Conservation (phyloP, 306 rosid genomes). For the Prunus mume region DNA sequence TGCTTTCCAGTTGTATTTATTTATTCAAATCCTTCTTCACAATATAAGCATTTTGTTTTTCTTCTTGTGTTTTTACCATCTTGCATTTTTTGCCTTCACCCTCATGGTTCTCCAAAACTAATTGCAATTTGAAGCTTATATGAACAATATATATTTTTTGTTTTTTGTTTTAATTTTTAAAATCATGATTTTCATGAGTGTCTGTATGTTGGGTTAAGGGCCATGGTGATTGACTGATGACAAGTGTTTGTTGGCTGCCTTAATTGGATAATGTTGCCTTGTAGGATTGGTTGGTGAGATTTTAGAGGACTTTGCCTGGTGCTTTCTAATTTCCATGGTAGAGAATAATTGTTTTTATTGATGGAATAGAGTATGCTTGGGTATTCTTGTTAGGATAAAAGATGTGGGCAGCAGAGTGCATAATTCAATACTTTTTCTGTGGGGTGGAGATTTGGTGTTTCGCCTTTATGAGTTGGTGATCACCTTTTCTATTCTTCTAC, state of each 20-base stretch:
- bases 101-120: neutral
- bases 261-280: neutral
- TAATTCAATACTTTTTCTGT: too few species aligned
- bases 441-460: too few species aligned
- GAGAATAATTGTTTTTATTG: too few species aligned
- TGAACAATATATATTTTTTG: neutral
- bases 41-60: neutral
- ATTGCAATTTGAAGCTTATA: neutral
- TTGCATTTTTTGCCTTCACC: neutral
- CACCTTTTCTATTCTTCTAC: too few species aligned
- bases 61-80: neutral
- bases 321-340: neutral
- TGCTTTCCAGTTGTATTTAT: neutral
- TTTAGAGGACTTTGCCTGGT: neutral
- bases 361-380: neutral
- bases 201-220: neutral
- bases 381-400: neutral
- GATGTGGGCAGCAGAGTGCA: neutral
- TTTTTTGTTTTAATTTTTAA: neutral
- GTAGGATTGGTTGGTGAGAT: neutral
- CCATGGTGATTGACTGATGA: neutral
- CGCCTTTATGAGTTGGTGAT: too few species aligned
- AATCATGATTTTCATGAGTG: neutral
- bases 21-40: neutral
- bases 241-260: neutral